Conservation (phyloP, 352 stramenopile genomes). For the Lagenidium sp. region DNA sequence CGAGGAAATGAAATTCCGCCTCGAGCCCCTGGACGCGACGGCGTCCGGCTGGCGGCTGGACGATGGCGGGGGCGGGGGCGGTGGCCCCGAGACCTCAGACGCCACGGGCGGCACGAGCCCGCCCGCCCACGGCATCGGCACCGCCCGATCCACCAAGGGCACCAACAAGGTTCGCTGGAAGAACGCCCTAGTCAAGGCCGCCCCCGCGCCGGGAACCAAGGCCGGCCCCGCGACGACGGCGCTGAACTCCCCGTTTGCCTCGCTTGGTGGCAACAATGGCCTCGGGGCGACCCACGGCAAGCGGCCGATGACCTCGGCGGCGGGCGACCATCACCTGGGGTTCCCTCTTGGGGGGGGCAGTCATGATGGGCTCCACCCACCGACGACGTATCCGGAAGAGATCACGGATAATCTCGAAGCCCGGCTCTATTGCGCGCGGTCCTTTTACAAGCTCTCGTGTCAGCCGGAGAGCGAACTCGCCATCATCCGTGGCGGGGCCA, state of each 20-base stretch:
- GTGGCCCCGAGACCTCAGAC: background rate
- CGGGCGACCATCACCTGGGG: too few relatives aligned
- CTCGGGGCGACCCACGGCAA: background rate
- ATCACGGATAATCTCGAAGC: constrained; percentile 21
- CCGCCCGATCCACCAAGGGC: background rate
- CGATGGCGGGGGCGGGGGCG: background rate
- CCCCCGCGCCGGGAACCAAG: background rate
- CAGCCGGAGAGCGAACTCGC: constrained; percentile 35
- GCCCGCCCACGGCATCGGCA: background rate
- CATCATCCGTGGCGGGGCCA: constrained; percentile 56
- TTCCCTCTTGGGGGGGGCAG: background rate
- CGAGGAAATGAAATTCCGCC: constrained; percentile 25
- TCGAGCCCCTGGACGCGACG: constrained; percentile 14
- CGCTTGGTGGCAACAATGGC: background rate
- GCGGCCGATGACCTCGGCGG: background rate
- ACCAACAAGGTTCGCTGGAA: constrained; percentile 9
- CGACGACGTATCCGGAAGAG: background rate
- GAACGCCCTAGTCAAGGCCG: constrained; percentile 3
- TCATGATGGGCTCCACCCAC: background rate
- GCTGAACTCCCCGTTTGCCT: background rate
- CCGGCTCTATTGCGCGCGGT: constrained; percentile 53
- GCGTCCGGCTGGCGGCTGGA: constrained; percentile 3
- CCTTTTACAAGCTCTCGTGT: constrained; percentile 75
- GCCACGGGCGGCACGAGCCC: background rate
- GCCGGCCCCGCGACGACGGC: background rate